phyloP scores from a whole-genome alignment of 768 basidiomycete species.

The Cubamyces sp. region DNA sequence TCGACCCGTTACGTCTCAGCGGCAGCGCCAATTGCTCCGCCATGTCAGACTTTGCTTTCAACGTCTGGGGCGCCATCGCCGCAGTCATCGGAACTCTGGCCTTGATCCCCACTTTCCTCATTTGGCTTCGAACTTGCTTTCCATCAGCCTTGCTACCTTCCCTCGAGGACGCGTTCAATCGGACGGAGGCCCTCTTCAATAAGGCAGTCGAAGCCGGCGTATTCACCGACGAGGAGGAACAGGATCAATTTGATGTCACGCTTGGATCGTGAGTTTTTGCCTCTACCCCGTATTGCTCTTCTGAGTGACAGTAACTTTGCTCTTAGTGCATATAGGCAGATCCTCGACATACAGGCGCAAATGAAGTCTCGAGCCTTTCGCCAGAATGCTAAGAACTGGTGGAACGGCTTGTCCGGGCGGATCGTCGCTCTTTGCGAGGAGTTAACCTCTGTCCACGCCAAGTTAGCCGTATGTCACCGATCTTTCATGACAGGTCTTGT shows the following conservation, averaged over 20 bases:
- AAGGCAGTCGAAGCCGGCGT: no score
- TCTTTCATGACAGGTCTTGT: no score
- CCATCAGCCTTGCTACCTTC: not conserved
- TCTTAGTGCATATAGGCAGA: no score
- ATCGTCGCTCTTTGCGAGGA: not conserved
- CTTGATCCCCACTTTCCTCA: not conserved
- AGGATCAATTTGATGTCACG: no score
- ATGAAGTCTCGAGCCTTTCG: no score
- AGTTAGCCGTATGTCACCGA: not conserved
- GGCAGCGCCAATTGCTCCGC: not conserved
- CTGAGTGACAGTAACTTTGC: not conserved
- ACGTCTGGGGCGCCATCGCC: slow-evolving; percentile 14
- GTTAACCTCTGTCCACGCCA: not conserved
- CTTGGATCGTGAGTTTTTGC: not conserved
- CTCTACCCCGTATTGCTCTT: not conserved
- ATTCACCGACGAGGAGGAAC: no score
- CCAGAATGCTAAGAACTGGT: not conserved
- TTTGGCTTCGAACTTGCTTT: not conserved
- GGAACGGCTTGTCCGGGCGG: not conserved
- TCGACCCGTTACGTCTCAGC: no score
- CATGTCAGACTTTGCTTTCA: not conserved
- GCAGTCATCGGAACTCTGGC: not conserved
- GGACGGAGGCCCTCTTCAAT: not conserved
- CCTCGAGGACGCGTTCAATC: not conserved
- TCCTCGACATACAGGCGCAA: no score